phyloP scores from a whole-genome alignment of 768 basidiomycete genomes.

The Suillus subluteus region DNA sequence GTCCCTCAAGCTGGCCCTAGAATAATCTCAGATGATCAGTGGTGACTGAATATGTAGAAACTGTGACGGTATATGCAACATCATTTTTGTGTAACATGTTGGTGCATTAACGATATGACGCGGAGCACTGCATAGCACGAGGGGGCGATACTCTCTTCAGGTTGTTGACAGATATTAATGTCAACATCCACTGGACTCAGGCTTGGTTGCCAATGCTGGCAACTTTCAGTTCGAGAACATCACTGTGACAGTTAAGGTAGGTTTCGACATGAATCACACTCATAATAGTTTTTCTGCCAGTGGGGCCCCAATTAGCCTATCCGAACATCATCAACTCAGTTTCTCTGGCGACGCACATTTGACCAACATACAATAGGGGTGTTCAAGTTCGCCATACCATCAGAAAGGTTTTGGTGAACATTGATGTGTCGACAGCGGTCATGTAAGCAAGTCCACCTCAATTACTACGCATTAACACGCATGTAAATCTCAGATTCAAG shows the following conservation, averaged over 20 bases:
- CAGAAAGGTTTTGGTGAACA: conserved; percentile 44
- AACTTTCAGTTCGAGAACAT: too few relatives aligned
- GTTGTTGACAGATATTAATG: not conserved
- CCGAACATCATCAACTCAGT: conserved; percentile 14
- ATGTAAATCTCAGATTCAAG: conserved; percentile 26
- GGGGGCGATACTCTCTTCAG: not conserved
- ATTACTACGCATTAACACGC: not conserved
- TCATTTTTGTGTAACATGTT: not conserved
- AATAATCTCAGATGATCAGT: not conserved
- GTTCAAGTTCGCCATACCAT: conserved; percentile 43
- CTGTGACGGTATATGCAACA: not conserved
- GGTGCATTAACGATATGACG: not conserved
- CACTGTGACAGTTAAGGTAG: too few relatives aligned
- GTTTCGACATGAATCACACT: too few relatives aligned
- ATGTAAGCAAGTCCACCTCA: conserved; percentile 36
- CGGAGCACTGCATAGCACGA: not conserved
- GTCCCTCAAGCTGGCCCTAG: not conserved
- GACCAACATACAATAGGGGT: conserved; percentile 36
- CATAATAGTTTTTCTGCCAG: too few relatives aligned
- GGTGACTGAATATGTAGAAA: not conserved
- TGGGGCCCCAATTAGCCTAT: too few relatives aligned
- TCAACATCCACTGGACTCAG: too few relatives aligned
- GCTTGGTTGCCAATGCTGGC: too few relatives aligned
- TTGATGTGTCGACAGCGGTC: conserved; percentile 50
- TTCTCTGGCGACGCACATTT: not conserved